Percentiles rank a stretch among this genome's conserved stretches.
These are phyloP conservation scores for Jacaranda mimosifolia DNA, from an alignment of 257 asterid genomes.

Conservation along the genomic window DNA sequence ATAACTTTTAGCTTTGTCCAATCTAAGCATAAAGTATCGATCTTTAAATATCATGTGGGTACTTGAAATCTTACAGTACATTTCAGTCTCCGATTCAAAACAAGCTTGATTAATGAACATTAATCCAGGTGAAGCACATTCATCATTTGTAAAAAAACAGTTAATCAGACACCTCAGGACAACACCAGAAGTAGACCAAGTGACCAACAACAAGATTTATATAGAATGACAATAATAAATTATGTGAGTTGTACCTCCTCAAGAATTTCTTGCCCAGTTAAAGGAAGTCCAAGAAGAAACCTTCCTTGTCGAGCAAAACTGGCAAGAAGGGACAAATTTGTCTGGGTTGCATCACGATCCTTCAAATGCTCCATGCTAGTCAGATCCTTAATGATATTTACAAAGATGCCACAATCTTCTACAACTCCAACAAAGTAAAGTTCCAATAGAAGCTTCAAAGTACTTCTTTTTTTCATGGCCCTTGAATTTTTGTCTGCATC, in stretches of 20 bases:
- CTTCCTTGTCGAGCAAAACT: constrained; percentile 99
- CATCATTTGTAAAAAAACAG: not conserved
- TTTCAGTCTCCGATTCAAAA: constrained; percentile 23
- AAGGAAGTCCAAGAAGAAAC: constrained; percentile 86
- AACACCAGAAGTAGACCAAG: constrained; percentile 24
- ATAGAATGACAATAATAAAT: not conserved
- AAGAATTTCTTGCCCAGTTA: constrained; percentile 78
- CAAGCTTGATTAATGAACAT: constrained; percentile 20
- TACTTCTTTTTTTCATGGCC: constrained; percentile 98
- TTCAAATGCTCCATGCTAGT: constrained; percentile 84
- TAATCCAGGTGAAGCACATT: constrained; percentile 28
- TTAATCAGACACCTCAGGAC: constrained; percentile 27
- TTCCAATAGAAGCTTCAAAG: constrained; percentile 93
- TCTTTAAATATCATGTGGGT: constrained; percentile 7
- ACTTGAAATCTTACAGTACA: constrained; percentile 11
- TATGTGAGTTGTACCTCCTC: constrained; percentile 71
- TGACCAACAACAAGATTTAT: not conserved
- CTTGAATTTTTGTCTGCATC: constrained; percentile 84
- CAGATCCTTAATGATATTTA: constrained; percentile 87
- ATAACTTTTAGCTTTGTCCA: constrained; percentile 6
- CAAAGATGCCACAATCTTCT: constrained; percentile 78
- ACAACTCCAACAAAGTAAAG: constrained; percentile 94
- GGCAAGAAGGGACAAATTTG: constrained; percentile 93
- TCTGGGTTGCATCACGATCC: constrained; percentile 97
- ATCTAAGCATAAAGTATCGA: not conserved